These are phyloP conservation scores for Phytopythium mirpurense DNA, from an alignment of 352 stramenopile genomes.

Conservation along the genomic window DNA sequence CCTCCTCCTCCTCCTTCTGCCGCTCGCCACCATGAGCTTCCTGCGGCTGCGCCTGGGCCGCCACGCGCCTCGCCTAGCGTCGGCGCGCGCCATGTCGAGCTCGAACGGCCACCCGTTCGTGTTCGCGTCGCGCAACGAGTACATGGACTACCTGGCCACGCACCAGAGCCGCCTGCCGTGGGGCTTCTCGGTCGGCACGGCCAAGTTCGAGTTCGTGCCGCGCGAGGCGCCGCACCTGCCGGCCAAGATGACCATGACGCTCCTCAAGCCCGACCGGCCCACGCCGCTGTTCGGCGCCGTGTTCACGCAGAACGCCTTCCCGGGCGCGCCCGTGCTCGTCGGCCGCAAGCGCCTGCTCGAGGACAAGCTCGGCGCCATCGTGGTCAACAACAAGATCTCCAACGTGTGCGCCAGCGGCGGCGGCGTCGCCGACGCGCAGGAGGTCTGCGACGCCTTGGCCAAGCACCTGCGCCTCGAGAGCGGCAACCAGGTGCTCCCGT, in stretches of 20 bases:
- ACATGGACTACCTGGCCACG: slow-evolving; percentile 65
- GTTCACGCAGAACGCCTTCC: slow-evolving; percentile 91
- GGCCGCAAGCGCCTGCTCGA: slow-evolving; percentile 89
- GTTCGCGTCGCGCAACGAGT: slow-evolving; percentile 81
- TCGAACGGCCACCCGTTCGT: slow-evolving; percentile 54
- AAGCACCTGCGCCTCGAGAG: slow-evolving; percentile 82
- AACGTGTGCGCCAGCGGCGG: slow-evolving; percentile 96
- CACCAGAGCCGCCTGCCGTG: slow-evolving; percentile 81
- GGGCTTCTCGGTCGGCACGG: slow-evolving; percentile 83
- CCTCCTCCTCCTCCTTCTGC: background rate
- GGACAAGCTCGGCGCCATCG: slow-evolving; percentile 90
- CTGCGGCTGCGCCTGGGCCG: slow-evolving; percentile 14
- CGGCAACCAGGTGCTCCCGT: slow-evolving; percentile 89
- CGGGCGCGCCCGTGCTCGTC: slow-evolving; percentile 86
- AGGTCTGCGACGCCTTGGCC: slow-evolving; percentile 91
- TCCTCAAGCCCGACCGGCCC: slow-evolving; percentile 84
- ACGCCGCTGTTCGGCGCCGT: slow-evolving; percentile 85
- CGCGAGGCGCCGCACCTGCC: slow-evolving; percentile 73
- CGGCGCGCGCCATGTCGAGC: slow-evolving; percentile 29
- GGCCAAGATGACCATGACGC: slow-evolving; percentile 83
- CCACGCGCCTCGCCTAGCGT: slow-evolving; percentile 6
- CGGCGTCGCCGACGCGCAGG: slow-evolving; percentile 89
- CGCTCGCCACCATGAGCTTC: slow-evolving; percentile 15
- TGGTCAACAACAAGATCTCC: slow-evolving; percentile 99
- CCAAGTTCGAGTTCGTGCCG: slow-evolving; percentile 79